Evolutionary conservation across 2,329 filamentous ascomycete species (phyloP).

Genomic region (Exophiala sp.): DNA sequence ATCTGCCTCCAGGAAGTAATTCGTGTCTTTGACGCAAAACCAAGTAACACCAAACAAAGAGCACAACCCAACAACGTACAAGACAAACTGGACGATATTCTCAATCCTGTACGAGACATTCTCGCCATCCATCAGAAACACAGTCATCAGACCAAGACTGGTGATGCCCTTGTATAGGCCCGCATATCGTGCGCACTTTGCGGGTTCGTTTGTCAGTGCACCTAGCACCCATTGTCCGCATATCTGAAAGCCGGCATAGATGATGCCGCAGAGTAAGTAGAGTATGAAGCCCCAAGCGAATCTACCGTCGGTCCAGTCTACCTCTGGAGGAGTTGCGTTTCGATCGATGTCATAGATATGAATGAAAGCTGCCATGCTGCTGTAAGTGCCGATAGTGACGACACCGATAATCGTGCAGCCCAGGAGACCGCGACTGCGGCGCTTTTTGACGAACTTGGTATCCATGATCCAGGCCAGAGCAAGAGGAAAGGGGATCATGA

Average conservation of each 20-base stretch:
- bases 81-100: conserved; percentile 14
- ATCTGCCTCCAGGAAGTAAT: conserved; percentile 25
- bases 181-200: conserved; percentile 10
- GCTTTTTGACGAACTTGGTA: conserved; percentile 18
- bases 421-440: conserved; percentile 5
- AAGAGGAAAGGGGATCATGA: conserved; percentile 6
- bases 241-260: conserved; percentile 14
- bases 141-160: conserved; percentile 18
- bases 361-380: conserved; percentile 8
- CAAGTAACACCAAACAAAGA: conserved; percentile 10
- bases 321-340: not conserved
- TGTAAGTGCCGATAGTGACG: conserved; percentile 1
- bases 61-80: conserved; percentile 13
- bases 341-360: conserved; percentile 5
- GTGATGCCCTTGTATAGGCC: conserved; percentile 17
- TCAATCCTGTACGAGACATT: conserved; percentile 15
- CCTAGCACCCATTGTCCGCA: conserved; percentile 10
- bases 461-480: conserved; percentile 30
- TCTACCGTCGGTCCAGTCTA: conserved; percentile 5
- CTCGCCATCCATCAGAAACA: conserved; percentile 20
- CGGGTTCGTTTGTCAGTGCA: conserved; percentile 21
- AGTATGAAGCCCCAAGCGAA: not conserved
- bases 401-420: conserved; percentile 7
- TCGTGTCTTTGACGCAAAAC: conserved; percentile 20
- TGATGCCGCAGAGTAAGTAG: conserved; percentile 9